Conservation (phyloP, 2,329 filamentous ascomycete genomes). For the Dothistroma septosporum region DNA sequence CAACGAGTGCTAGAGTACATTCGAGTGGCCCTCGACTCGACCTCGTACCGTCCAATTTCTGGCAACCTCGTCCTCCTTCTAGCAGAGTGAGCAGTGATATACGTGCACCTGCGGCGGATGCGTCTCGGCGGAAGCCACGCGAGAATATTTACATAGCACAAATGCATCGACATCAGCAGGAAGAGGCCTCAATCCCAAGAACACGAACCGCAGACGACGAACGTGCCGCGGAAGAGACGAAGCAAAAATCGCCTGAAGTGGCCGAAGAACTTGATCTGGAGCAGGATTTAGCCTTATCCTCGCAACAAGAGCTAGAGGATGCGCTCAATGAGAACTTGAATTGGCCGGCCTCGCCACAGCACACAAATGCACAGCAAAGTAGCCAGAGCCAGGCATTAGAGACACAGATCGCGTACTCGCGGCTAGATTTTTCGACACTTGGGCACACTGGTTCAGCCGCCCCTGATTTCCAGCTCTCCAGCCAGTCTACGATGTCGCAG, state of each 20-base stretch:
- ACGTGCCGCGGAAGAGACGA: background rate
- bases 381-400: background rate
- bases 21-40: background rate
- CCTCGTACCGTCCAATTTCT: background rate
- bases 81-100: background rate
- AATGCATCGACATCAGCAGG: background rate
- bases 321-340: conserved; percentile 8
- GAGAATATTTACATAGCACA: background rate
- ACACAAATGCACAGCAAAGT: background rate
- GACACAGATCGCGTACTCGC: conserved; percentile 3
- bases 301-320: conserved; percentile 13
- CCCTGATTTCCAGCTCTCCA: conserved; percentile 4
- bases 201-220: background rate
- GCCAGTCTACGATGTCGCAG: conserved; percentile 5
- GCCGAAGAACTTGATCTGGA: background rate
- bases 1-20: background rate
- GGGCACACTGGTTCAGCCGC: background rate
- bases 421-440: background rate
- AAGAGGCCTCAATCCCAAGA: background rate
- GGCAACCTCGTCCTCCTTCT: background rate
- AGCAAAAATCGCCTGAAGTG: background rate
- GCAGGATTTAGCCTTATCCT: conserved; percentile 5
- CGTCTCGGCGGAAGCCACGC: background rate
- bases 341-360: conserved; percentile 18
- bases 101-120: background rate